These are phyloP conservation scores for Colletotrichum tanaceti DNA, from an alignment of 2,329 filamentous ascomycete genomes.

Conservation along the genomic window DNA sequence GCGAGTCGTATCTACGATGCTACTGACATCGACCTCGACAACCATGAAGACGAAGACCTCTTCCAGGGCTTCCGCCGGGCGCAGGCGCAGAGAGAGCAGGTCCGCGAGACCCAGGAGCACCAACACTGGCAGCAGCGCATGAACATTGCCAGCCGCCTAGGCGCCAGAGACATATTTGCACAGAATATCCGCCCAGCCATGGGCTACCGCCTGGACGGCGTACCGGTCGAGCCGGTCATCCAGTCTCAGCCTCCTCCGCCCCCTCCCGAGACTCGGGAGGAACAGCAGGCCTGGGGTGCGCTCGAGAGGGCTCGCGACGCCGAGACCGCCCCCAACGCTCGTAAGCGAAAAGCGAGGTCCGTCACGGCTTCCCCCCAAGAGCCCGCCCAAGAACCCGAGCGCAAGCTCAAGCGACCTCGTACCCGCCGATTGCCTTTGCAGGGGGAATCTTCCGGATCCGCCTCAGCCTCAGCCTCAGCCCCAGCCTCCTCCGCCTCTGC, in stretches of 20 bases:
- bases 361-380: slow-evolving; percentile 77
- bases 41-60: slow-evolving; percentile 80
- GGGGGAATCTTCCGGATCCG: slow-evolving; percentile 60
- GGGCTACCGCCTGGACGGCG: slow-evolving; percentile 70
- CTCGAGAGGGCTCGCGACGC: slow-evolving; percentile 85
- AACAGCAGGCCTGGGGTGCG: slow-evolving; percentile 87
- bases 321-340: slow-evolving; percentile 62
- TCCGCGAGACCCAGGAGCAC: slow-evolving; percentile 65
- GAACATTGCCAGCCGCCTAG: slow-evolving; percentile 82
- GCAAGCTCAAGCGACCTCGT: slow-evolving; percentile 88
- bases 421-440: slow-evolving; percentile 73
- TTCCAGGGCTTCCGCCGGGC: slow-evolving; percentile 65
- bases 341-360: slow-evolving; percentile 81
- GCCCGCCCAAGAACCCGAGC: slow-evolving; percentile 74
- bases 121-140: slow-evolving; percentile 87
- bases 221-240: slow-evolving; percentile 44
- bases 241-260: slow-evolving; percentile 7
- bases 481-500: slow-evolving; percentile 47
- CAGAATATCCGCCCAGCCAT: slow-evolving; percentile 68
- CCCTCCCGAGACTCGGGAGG: slow-evolving; percentile 75
- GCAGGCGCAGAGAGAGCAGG: slow-evolving; percentile 61
- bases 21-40: slow-evolving; percentile 82
- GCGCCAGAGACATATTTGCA: slow-evolving; percentile 78
- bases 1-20: slow-evolving; percentile 72
- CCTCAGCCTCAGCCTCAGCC: slow-evolving; percentile 40